Conservation (phyloP, 208 protist genomes). For the Acanthamoeba lugdunensis region DNA sequence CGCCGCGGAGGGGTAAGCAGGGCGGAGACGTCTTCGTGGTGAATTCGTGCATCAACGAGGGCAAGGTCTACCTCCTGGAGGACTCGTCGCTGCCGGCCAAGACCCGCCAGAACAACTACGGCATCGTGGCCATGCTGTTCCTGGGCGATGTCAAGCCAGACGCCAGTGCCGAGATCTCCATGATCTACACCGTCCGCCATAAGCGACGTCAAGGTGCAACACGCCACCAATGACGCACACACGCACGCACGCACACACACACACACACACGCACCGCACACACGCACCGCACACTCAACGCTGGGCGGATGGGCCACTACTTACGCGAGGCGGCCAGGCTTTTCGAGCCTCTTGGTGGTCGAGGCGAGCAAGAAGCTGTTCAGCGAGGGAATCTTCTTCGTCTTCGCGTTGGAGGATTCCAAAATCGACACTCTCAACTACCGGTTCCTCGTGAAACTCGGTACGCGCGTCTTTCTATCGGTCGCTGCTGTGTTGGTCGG, state of each 20-base stretch:
- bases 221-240: too few relatives aligned
- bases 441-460: not conserved
- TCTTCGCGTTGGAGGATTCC: conserved; percentile 3
- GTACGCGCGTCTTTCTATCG: not conserved
- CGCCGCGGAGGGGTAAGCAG: not conserved
- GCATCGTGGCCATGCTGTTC: conserved; percentile 6
- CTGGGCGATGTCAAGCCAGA: not conserved
- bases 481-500: not conserved
- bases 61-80: conserved; percentile 34
- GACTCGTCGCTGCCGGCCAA: not conserved
- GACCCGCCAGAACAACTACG: not conserved
- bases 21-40: conserved; percentile 18
- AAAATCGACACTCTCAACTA: conserved; percentile 6
- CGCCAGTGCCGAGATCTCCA: conserved; percentile 13
- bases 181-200: conserved; percentile 1
- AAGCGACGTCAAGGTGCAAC: not conserved
- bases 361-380: conserved; percentile 19
- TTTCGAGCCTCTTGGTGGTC: not conserved
- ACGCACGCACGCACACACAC: too few relatives aligned
- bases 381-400: not conserved
- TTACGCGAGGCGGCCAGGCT: not conserved
- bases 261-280: too few relatives aligned
- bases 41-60: conserved; percentile 39
- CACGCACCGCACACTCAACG: too few relatives aligned
- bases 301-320: too few relatives aligned